phyloP scores from a whole-genome alignment of 31 red algal genomes.

The Asparagopsis taxiformis region DNA sequence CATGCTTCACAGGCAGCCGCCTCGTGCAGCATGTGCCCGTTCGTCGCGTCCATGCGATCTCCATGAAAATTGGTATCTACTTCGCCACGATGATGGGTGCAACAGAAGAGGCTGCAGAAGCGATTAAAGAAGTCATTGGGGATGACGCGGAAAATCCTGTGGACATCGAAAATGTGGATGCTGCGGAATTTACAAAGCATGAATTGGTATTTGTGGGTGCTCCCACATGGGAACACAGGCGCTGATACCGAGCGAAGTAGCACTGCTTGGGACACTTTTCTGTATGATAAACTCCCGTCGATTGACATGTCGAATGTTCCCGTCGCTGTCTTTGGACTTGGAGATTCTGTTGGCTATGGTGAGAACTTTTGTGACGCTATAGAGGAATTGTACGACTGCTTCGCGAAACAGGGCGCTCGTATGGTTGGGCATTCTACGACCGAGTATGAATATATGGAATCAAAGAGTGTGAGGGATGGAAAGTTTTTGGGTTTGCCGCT shows the following conservation, averaged over 20 bases:
- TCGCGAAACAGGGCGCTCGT: conserved; percentile 35
- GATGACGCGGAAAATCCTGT: too few relatives aligned
- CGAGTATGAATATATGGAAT: conserved; percentile 35
- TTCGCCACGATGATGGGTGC: conserved; percentile 41
- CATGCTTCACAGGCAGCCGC: too few relatives aligned
- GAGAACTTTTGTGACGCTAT: conserved; percentile 75
- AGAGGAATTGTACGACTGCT: conserved; percentile 60
- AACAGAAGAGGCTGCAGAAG: conserved; percentile 39
- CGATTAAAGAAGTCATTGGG: too few relatives aligned
- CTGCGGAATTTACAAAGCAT: too few relatives aligned
- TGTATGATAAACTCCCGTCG: conserved; percentile 31
- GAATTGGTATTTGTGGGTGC: too few relatives aligned
- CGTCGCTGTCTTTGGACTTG: conserved; percentile 57
- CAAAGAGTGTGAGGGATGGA: conserved; percentile 33
- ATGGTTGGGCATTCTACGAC: conserved; percentile 34
- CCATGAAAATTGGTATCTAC: conserved; percentile 46
- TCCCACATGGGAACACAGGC: too few relatives aligned
- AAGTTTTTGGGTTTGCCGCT: conserved; percentile 59
- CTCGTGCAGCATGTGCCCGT: too few relatives aligned
- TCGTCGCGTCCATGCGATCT: too few relatives aligned
- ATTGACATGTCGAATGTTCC: conserved; percentile 11
- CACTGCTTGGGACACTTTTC: conserved; percentile 47
- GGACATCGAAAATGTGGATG: too few relatives aligned
- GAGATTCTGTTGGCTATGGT: conserved; percentile 44
- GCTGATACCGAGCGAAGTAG: conserved; percentile 43